A percentile compares a stretch with the other conserved stretches of the same genome.
Conservation (phyloP, 192 early-diverging fungal genomes). For the Linnemannia hyalina region DNA sequence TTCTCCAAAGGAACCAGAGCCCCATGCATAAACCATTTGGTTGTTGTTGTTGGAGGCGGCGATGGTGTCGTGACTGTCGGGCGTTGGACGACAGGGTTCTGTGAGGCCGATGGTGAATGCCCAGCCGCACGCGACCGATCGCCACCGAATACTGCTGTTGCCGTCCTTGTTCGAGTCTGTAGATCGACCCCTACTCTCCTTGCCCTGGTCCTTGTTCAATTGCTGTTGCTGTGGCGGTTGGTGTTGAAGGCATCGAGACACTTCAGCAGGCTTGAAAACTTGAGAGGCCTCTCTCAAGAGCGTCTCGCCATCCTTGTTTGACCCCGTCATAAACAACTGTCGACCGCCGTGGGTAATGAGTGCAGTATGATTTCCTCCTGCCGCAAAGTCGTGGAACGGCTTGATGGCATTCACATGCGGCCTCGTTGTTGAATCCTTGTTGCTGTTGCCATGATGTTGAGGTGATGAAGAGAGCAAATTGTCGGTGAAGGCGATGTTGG, state of each 20-base stretch:
- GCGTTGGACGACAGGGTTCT: slow-evolving; percentile 30
- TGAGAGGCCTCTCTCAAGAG: slow-evolving; percentile 27
- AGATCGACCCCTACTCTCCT: neutral
- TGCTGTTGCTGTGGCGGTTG: neutral
- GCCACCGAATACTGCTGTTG: slow-evolving; percentile 26
- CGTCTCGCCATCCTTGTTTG: slow-evolving; percentile 65
- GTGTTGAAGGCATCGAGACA: neutral
- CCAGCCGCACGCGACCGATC: slow-evolving; percentile 75
- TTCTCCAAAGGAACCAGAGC: slow-evolving; percentile 67
- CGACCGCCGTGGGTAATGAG: slow-evolving; percentile 54
- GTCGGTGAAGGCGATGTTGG: slow-evolving; percentile 7
- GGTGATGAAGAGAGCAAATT: neutral
- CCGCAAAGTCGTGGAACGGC: slow-evolving; percentile 55
- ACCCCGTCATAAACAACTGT: slow-evolving; percentile 61
- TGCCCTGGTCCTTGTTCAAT: neutral
- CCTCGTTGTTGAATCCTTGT: neutral
- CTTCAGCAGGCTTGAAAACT: slow-evolving; percentile 9
- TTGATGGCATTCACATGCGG: neutral
- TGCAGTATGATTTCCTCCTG: slow-evolving; percentile 81
- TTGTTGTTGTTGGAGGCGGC: neutral
- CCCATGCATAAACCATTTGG: slow-evolving; percentile 64
- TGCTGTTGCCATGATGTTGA: neutral
- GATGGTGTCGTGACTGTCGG: slow-evolving; percentile 5
- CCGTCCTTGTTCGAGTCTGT: neutral
- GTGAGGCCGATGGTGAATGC: slow-evolving; percentile 64